Percentiles rank a stretch among this genome's conserved stretches.
phyloP scores from a whole-genome alignment of 192 early-diverging fungal genomes.

The Oehlia diaphana region DNA sequence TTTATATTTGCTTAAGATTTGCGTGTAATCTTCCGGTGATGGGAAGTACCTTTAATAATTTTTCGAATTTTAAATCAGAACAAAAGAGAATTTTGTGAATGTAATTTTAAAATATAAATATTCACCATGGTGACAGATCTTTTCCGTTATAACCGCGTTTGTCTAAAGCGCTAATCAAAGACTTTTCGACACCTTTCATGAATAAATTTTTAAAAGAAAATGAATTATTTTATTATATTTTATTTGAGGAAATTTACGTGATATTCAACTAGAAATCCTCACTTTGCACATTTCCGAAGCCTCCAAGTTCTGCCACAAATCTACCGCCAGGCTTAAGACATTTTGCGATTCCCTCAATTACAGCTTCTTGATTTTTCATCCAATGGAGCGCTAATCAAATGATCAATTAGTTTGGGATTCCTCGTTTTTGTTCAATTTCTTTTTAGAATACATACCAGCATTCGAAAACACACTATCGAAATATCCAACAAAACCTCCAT shows the following conservation, averaged over 20 bases:
- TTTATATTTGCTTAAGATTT: conserved; percentile 50
- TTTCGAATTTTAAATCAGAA: not conserved
- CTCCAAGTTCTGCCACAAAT: conserved; percentile 62
- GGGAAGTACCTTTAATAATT: conserved; percentile 46
- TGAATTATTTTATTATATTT: not conserved
- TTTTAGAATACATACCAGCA: conserved; percentile 47
- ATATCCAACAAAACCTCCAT: conserved; percentile 38
- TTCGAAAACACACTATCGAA: conserved; percentile 74
- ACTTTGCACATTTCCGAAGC: conserved; percentile 44
- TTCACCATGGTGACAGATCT: conserved; percentile 41
- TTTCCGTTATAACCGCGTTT: conserved; percentile 44
- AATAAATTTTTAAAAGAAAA: not conserved
- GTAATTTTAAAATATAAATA: not conserved
- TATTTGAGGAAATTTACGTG: not conserved
- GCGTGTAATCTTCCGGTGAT: conserved; percentile 46
- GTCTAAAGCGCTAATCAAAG: conserved; percentile 42
- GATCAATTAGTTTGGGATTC: not conserved
- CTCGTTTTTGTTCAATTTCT: not conserved
- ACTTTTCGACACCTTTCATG: conserved; percentile 32
- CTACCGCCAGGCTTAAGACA: conserved; percentile 56
- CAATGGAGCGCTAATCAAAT: conserved; percentile 64
- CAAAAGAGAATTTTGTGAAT: not conserved
- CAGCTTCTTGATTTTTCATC: conserved; percentile 64
- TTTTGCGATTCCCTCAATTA: conserved; percentile 57
- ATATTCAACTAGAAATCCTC: not conserved